Conservation (phyloP, 2,329 filamentous ascomycete genomes). For the Emmonsiellopsis sp. region DNA sequence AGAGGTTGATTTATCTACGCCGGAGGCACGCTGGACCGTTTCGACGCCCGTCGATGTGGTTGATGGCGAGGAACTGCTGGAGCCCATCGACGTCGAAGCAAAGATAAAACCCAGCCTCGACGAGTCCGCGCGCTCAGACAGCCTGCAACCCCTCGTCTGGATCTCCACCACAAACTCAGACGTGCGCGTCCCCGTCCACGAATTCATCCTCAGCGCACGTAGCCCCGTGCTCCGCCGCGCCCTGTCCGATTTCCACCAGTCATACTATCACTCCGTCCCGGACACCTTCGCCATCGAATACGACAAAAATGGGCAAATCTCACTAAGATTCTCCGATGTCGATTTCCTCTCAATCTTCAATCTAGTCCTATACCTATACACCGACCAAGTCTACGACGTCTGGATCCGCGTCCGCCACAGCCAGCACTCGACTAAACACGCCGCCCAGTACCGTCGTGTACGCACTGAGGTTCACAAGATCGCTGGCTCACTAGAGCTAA, state of each 20-base stretch:
- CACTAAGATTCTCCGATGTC: conserved; percentile 59
- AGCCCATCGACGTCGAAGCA: conserved; percentile 6
- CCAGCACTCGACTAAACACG: conserved; percentile 53
- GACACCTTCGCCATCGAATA: conserved; percentile 54
- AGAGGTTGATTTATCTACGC: conserved; percentile 29
- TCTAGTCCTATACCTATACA: conserved; percentile 69
- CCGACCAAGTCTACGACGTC: conserved; percentile 69
- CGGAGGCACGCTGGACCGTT: background rate
- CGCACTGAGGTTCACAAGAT: conserved; percentile 80
- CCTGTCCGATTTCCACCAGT: conserved; percentile 49
- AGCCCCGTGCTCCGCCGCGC: conserved; percentile 59
- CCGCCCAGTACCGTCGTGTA: conserved; percentile 68
- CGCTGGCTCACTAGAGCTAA: conserved; percentile 62
- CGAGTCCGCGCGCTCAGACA: conserved; percentile 14
- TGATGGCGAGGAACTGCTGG: background rate
- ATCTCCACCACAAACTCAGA: conserved; percentile 54
- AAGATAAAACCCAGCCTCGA: conserved; percentile 24
- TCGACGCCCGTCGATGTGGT: background rate
- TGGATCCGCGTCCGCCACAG: conserved; percentile 63
- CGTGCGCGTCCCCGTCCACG: conserved; percentile 68
- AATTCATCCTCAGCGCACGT: conserved; percentile 68
- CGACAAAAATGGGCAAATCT: conserved; percentile 40
- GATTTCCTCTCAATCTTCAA: conserved; percentile 76
- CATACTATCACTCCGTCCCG: conserved; percentile 47
- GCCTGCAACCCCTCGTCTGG: conserved; percentile 28